These are phyloP conservation scores for Alloteropsis semialata DNA, from an alignment of 176 grass and related monocot genomes.

Conservation along the genomic window DNA sequence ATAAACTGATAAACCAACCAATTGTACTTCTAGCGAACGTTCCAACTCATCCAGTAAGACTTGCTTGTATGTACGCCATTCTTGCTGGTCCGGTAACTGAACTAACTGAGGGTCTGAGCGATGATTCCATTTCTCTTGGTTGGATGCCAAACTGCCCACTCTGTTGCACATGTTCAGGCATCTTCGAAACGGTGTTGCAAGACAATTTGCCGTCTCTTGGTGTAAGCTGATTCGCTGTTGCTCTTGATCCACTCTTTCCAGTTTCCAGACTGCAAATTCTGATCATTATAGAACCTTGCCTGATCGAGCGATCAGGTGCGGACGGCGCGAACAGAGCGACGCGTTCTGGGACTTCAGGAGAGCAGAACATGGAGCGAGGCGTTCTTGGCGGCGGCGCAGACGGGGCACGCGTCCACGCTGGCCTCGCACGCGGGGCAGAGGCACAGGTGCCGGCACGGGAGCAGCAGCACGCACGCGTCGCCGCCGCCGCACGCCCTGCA, in stretches of 20 bases:
- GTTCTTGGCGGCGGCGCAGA: slow-evolving; percentile 38
- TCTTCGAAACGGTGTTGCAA: not conserved
- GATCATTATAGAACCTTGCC: not conserved
- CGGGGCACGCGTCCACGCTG: slow-evolving; percentile 33
- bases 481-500: slow-evolving; percentile 34
- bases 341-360: not conserved
- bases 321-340: not conserved
- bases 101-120: not conserved
- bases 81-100: not conserved
- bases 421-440: slow-evolving; percentile 44
- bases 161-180: not conserved
- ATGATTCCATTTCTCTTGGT: not conserved
- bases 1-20: not conserved
- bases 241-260: not conserved
- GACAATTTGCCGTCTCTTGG: not conserved
- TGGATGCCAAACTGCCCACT: not conserved
- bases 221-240: no score
- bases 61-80: not conserved
- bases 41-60: not conserved
- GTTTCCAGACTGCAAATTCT: not conserved
- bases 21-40: not conserved
- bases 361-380: slow-evolving; percentile 35
- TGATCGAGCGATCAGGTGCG: not conserved
- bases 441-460: slow-evolving; percentile 63
- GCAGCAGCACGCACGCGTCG: slow-evolving; percentile 44